Evolutionary conservation across 768 basidiomycete genomes (phyloP).

Genomic region (Hericium rajendrae): DNA sequence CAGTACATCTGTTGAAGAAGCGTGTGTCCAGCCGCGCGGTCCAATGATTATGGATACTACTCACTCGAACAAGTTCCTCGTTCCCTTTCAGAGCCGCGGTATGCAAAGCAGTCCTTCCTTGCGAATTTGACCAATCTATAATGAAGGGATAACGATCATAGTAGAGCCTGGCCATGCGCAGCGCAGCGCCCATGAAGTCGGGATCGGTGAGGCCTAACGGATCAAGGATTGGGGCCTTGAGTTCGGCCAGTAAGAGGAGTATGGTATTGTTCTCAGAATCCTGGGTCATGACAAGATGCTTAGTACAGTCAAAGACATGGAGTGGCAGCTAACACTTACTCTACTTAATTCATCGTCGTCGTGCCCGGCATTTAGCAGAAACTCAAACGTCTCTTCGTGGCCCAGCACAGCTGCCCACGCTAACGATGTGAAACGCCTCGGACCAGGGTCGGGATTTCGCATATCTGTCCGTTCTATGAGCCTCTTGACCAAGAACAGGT

Average conservation of each 20-base stretch:
- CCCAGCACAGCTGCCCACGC: conserved; percentile 89
- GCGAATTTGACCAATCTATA: conserved; percentile 86
- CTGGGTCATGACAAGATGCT: conserved; percentile 28
- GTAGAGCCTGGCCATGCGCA: conserved; percentile 84
- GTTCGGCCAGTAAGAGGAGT: conserved; percentile 85
- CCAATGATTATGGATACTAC: conserved; percentile 19
- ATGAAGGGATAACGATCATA: conserved; percentile 80
- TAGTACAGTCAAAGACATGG: not conserved
- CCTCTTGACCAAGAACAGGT: conserved; percentile 85
- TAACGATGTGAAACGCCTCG: conserved; percentile 73
- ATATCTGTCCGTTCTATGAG: conserved; percentile 81
- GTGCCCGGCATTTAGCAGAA: conserved; percentile 74
- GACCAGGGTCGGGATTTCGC: conserved; percentile 77
- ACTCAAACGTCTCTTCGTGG: conserved; percentile 90
- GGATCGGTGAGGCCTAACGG: conserved; percentile 41
- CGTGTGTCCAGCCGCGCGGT: not conserved
- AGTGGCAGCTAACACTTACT: conserved; percentile 37
- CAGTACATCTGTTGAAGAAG: conserved; percentile 61
- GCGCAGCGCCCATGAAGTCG: conserved; percentile 60
- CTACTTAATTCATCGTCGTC: conserved; percentile 89
- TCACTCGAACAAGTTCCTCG: conserved; percentile 77
- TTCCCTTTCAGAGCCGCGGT: conserved; percentile 84
- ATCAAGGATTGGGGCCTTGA: conserved; percentile 42
- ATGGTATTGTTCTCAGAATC: conserved; percentile 91
- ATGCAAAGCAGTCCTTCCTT: conserved; percentile 87